Percentiles rank a stretch among this genome's conserved stretches.
These are phyloP conservation scores for Chaetomium olivaceum DNA, from an alignment of 2,329 filamentous ascomycete genomes.

Conservation along the genomic window DNA sequence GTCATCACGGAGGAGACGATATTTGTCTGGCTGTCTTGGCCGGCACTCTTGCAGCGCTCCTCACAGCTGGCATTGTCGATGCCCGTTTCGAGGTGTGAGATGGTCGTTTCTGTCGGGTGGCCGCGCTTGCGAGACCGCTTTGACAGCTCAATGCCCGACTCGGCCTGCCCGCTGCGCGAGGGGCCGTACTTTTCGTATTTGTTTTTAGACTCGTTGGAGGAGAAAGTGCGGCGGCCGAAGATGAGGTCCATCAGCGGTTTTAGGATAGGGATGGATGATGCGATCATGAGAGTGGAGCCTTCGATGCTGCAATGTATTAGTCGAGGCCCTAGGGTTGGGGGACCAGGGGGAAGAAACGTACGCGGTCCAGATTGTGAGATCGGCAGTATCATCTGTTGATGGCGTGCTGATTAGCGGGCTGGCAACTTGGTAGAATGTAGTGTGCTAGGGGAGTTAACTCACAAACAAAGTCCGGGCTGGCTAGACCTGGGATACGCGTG, in stretches of 20 bases:
- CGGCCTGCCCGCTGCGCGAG: background rate
- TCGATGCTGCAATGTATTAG: constrained; percentile 27
- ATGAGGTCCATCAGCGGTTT: constrained; percentile 29
- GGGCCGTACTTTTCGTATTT: background rate
- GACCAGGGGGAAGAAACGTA: background rate
- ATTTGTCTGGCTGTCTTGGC: background rate
- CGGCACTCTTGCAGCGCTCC: background rate
- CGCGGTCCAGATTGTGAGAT: constrained; percentile 48
- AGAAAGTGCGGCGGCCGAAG: constrained; percentile 3
- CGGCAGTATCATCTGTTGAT: constrained; percentile 38
- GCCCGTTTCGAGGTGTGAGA: background rate
- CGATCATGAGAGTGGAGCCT: constrained; percentile 31
- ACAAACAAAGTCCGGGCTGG: constrained; percentile 36
- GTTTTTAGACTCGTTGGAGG: background rate
- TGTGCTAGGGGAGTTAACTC: background rate
- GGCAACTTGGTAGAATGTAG: background rate
- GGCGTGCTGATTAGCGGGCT: too few relatives aligned
- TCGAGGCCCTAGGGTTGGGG: background rate
- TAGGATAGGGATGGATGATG: constrained; percentile 31
- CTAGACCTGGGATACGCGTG: constrained; percentile 34
- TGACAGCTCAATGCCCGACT: background rate
- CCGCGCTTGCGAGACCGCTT: background rate
- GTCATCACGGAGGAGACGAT: background rate
- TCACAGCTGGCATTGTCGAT: background rate
- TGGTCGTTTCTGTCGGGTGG: background rate